phyloP scores from a whole-genome alignment of 1,139 yeast species.

The Torulaspora globosa region DNA sequence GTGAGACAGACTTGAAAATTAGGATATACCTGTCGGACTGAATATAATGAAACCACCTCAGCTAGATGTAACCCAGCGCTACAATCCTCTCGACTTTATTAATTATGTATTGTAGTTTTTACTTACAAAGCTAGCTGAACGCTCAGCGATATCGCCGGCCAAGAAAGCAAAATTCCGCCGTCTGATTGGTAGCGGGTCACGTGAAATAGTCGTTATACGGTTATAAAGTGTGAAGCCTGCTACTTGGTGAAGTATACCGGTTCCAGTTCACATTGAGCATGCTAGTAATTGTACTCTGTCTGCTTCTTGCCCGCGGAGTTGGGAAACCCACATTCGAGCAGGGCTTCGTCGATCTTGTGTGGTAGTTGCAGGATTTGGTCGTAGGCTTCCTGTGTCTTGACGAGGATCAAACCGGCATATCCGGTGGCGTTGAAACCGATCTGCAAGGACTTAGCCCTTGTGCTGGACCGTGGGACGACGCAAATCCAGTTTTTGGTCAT shows the following conservation, averaged over 20 bases:
- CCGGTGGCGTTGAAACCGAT: slow-evolving; percentile 80
- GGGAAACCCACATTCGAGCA: slow-evolving; percentile 63
- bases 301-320: slow-evolving; percentile 45
- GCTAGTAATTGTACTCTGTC: slow-evolving; percentile 45
- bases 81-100: neutral
- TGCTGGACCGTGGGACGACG: slow-evolving; percentile 70
- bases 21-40: neutral
- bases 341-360: slow-evolving; percentile 44
- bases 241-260: neutral
- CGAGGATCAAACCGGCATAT: slow-evolving; percentile 69
- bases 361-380: slow-evolving; percentile 39
- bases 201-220: slow-evolving; percentile 2
- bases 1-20: neutral
- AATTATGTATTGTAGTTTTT: neutral
- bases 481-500: slow-evolving; percentile 81
- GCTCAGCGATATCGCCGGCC: slow-evolving; percentile 9
- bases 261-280: neutral
- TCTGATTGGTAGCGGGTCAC: slow-evolving; percentile 12
- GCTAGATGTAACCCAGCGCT: neutral
- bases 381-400: slow-evolving; percentile 58
- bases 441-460: slow-evolving; percentile 34
- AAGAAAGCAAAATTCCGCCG: neutral
- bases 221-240: neutral
- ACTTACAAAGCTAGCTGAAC: neutral
- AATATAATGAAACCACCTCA: neutral